These are phyloP conservation scores for Volvox reticuliferus DNA, from an alignment of 139 green algal genomes.

Conservation along the genomic window DNA sequence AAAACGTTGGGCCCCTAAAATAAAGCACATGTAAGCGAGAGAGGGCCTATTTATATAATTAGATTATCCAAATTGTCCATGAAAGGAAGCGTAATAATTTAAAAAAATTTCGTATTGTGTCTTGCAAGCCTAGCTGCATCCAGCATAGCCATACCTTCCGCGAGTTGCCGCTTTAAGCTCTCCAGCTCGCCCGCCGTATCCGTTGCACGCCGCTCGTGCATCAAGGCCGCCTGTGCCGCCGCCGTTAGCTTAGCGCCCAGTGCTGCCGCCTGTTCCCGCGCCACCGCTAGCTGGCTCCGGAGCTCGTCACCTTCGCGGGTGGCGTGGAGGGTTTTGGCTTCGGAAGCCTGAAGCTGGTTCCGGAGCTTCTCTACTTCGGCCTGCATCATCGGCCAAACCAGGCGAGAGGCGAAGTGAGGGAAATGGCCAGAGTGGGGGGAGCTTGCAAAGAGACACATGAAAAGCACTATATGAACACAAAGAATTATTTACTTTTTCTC, in stretches of 20 bases:
- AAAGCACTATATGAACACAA: no score
- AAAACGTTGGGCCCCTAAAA: no score
- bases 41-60: no score
- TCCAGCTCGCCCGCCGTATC: background rate
- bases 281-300: background rate
- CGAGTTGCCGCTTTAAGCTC: background rate
- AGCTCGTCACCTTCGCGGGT: background rate
- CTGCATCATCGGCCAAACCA: background rate
- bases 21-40: no score
- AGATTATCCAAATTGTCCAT: no score
- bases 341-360: background rate
- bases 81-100: background rate
- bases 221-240: background rate
- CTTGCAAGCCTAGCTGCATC: no score
- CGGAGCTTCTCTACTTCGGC: slow-evolving; percentile 6
- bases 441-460: no score
- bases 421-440: background rate
- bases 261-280: background rate
- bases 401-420: background rate
- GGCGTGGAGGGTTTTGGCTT: background rate
- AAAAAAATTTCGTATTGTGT: no score
- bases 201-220: background rate
- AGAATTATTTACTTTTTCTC: no score
- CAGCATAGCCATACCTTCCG: background rate
- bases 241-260: background rate